phyloP scores from a whole-genome alignment of 1,284 basidiomycete species.

The Trametes hirsuta region DNA sequence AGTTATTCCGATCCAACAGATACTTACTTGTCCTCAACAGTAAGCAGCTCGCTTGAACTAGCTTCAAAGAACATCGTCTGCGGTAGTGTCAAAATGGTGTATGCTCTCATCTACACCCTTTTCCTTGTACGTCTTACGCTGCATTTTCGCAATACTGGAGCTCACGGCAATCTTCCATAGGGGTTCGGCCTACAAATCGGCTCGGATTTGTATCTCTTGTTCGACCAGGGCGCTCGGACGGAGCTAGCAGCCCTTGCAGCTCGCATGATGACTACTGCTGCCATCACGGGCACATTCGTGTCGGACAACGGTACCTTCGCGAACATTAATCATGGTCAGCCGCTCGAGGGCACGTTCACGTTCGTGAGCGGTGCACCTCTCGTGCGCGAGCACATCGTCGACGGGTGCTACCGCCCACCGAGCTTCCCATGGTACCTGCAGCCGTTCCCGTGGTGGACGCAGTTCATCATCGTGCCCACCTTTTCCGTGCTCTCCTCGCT shows the following conservation, averaged over 20 bases:
- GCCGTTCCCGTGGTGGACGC: slow-evolving; percentile 76
- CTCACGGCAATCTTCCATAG: slow-evolving; percentile 1
- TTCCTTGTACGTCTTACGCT: slow-evolving; percentile 49
- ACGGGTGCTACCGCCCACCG: slow-evolving; percentile 72
- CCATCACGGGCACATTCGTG: slow-evolving; percentile 68
- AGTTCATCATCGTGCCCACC: slow-evolving; percentile 80
- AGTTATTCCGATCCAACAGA: background rate
- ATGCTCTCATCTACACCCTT: slow-evolving; percentile 87
- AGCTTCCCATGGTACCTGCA: slow-evolving; percentile 78
- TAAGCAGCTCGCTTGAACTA: slow-evolving; percentile 84
- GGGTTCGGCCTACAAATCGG: slow-evolving; percentile 90
- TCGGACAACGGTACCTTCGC: slow-evolving; percentile 60
- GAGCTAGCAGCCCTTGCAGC: slow-evolving; percentile 55
- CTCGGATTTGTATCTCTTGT: slow-evolving; percentile 81
- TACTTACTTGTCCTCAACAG: slow-evolving; percentile 42
- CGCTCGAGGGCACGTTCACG: slow-evolving; percentile 73
- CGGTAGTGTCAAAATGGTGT: slow-evolving; percentile 90
- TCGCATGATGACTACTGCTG: slow-evolving; percentile 49
- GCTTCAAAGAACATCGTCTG: slow-evolving; percentile 89
- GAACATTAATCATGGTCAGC: slow-evolving; percentile 43
- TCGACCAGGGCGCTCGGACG: slow-evolving; percentile 64
- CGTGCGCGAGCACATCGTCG: slow-evolving; percentile 49
- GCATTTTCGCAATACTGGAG: background rate
- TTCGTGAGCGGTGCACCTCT: slow-evolving; percentile 61
- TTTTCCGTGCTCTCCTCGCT: slow-evolving; percentile 79